These are phyloP conservation scores for Endothia cerciana DNA, from an alignment of 2,329 filamentous ascomycete genomes.

Conservation along the genomic window DNA sequence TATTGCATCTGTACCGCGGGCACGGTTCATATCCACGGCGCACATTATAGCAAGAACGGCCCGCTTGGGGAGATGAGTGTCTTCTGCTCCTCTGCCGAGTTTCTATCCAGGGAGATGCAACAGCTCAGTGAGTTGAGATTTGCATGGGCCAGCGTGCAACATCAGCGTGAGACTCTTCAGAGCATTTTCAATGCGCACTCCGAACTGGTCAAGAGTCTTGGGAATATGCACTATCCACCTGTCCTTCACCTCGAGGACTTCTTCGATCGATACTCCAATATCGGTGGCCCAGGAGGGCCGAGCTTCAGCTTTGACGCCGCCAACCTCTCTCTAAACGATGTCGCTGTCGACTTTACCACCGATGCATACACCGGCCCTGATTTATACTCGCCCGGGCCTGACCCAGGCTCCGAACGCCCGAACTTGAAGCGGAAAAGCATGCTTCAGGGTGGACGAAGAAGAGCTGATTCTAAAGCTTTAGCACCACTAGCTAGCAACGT, in stretches of 20 bases:
- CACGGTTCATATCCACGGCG: slow-evolving; percentile 85
- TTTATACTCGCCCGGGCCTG: slow-evolving; percentile 48
- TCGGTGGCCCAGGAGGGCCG: slow-evolving; percentile 61
- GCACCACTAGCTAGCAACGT: slow-evolving; percentile 41
- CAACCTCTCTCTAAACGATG: slow-evolving; percentile 72
- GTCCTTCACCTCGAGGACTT: slow-evolving; percentile 88
- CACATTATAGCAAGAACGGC: slow-evolving; percentile 69
- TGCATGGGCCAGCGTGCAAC: slow-evolving; percentile 77
- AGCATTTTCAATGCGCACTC: slow-evolving; percentile 77
- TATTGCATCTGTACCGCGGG: slow-evolving; percentile 87
- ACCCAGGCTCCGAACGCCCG: slow-evolving; percentile 39
- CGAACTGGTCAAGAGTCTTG: slow-evolving; percentile 75
- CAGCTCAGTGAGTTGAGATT: slow-evolving; percentile 76
- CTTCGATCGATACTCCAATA: slow-evolving; percentile 75
- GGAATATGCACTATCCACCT: slow-evolving; percentile 72
- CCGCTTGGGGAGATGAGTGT: slow-evolving; percentile 59
- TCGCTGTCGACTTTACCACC: slow-evolving; percentile 62
- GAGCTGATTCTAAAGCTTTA: slow-evolving; percentile 44
- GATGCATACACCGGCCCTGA: slow-evolving; percentile 58
- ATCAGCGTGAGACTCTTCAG: slow-evolving; percentile 79
- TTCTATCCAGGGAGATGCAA: slow-evolving; percentile 77
- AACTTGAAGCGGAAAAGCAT: slow-evolving; percentile 56
- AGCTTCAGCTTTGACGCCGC: slow-evolving; percentile 71
- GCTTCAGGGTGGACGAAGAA: slow-evolving; percentile 42
- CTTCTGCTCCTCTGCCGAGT: slow-evolving; percentile 67